phyloP scores from a whole-genome alignment of 257 asterid genomes.

The Lycium ferocissimum region DNA sequence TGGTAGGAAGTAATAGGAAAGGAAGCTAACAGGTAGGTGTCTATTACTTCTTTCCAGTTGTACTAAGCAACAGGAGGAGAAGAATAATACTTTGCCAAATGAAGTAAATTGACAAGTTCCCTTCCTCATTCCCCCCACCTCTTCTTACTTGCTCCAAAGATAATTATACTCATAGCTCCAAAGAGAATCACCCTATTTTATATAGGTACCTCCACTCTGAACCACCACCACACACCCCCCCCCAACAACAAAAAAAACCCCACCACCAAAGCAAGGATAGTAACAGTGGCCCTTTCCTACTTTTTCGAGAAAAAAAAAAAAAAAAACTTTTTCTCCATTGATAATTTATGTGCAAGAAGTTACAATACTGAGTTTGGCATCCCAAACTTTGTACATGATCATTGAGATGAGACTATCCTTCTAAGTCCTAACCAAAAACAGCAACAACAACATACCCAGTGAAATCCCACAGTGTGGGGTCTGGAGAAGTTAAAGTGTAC shows the following conservation, averaged over 20 bases:
- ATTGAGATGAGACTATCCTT: too few species aligned
- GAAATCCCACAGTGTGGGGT: too few species aligned
- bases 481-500: too few species aligned
- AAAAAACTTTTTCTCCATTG: too few species aligned
- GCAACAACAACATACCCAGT: too few species aligned
- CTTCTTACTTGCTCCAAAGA: not conserved
- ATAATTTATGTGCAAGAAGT: too few species aligned
- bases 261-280: not conserved
- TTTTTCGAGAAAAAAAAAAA: not conserved
- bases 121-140: not conserved
- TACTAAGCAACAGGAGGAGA: constrained; percentile 7
- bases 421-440: too few species aligned
- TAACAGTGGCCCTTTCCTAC: constrained; percentile 2
- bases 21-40: not conserved
- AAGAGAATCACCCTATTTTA: not conserved
- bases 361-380: too few species aligned
- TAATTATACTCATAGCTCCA: not conserved
- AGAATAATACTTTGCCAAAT: constrained; percentile 16
- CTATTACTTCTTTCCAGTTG: not conserved
- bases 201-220: not conserved
- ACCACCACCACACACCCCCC: too few species aligned
- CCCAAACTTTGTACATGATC: too few species aligned
- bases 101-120: not conserved
- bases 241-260: too few species aligned
- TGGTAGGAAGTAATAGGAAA: not conserved